A percentile compares a stretch with the other conserved stretches of the same genome.
Conservation (phyloP, 441 rosid genomes). For the Adansonia rubrostipa region DNA sequence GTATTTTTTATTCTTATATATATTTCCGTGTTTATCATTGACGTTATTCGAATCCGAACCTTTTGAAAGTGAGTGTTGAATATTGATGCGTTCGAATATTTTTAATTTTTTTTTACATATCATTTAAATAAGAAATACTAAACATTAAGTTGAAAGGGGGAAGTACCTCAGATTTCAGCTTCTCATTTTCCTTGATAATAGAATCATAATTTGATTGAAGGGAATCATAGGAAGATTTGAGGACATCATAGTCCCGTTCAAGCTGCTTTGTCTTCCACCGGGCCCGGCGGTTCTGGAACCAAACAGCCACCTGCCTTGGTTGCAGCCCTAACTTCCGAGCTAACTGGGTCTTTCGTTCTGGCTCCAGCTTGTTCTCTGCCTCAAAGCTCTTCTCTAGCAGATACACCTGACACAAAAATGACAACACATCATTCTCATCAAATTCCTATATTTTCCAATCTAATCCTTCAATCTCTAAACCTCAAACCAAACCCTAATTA, state of each 20-base stretch:
- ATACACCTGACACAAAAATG: conserved; percentile 47
- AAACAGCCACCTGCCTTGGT: conserved; percentile 79
- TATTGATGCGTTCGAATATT: too few relatives aligned
- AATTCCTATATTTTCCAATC: not conserved
- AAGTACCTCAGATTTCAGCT: conserved; percentile 77
- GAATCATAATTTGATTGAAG: conserved; percentile 66
- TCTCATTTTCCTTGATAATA: conserved; percentile 58
- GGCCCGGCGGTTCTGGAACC: conserved; percentile 86
- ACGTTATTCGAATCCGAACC: too few relatives aligned
- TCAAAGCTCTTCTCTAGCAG: conserved; percentile 82
- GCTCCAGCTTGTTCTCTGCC: conserved; percentile 82
- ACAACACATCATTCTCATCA: not conserved
- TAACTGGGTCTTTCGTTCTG: conserved; percentile 67
- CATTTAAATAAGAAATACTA: too few relatives aligned
- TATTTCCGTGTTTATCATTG: too few relatives aligned
- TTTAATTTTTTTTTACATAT: too few relatives aligned
- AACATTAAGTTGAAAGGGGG: not conserved
- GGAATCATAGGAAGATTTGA: conserved; percentile 70
- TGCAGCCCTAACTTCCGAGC: conserved; percentile 81
- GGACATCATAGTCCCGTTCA: conserved; percentile 64
- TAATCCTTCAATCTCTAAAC: not conserved
- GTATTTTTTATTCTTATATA: not conserved
- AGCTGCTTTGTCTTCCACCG: conserved; percentile 84
- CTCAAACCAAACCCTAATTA: not conserved
- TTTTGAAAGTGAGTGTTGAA: too few relatives aligned